phyloP scores from a whole-genome alignment of 805 yeast genomes.

The Metschnikowia picachoensis region DNA sequence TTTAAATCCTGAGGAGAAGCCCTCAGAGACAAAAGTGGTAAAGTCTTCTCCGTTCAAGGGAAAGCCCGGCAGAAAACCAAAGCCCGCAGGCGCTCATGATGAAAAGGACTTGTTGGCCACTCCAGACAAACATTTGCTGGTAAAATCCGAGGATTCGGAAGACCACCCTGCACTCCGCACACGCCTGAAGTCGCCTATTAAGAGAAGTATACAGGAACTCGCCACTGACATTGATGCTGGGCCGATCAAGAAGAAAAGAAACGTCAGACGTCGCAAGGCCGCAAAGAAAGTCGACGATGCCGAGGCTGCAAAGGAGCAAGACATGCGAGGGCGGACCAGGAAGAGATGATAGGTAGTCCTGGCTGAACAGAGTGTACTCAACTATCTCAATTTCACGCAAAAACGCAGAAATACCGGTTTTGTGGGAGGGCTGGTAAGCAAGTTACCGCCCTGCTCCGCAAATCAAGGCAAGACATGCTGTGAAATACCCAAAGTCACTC shows the following conservation, averaged over 20 bases:
- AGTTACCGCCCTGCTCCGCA: no score
- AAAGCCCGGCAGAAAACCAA: not conserved
- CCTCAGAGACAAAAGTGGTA: not conserved
- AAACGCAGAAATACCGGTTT: not conserved
- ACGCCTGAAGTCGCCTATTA: slow-evolving; percentile 18
- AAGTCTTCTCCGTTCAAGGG: not conserved
- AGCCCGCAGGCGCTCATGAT: not conserved
- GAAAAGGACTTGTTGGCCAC: not conserved
- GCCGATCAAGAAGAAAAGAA: slow-evolving; percentile 11
- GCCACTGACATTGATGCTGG: slow-evolving; percentile 15
- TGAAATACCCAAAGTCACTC: no score
- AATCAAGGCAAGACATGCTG: no score
- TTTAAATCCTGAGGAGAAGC: no score
- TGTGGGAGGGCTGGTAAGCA: no score
- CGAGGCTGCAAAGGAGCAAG: slow-evolving; percentile 7
- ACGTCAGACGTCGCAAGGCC: slow-evolving; percentile 7
- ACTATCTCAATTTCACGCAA: not conserved
- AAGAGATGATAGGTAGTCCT: not conserved
- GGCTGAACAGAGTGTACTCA: not conserved
- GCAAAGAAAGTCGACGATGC: slow-evolving; percentile 1
- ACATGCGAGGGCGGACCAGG: slow-evolving; percentile 10
- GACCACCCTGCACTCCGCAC: slow-evolving; percentile 19
- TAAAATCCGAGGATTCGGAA: not conserved
- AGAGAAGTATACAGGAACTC: slow-evolving; percentile 18
- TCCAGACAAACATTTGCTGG: slow-evolving; percentile 3